A percentile compares a stretch with the other conserved stretches of the same genome.
Evolutionary conservation across 495 filamentous ascomycete species (phyloP).

Genomic region (Aspergillus heteromorphus): DNA sequence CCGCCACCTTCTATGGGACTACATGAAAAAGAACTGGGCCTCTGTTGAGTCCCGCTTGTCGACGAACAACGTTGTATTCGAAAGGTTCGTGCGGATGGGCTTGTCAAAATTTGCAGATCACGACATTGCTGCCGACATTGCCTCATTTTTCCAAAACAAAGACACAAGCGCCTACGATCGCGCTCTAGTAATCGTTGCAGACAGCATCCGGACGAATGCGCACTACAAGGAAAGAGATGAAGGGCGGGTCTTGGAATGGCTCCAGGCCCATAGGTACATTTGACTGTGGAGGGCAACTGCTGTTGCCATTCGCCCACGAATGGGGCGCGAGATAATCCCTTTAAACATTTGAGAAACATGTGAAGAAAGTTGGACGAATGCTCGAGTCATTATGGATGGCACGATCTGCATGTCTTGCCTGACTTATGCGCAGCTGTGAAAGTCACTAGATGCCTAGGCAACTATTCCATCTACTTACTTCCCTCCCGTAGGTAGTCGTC

Average conservation of each 20-base stretch:
- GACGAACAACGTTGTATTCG: constrained; percentile 77
- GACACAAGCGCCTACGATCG: constrained; percentile 77
- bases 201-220: constrained; percentile 73
- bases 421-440: too few species aligned
- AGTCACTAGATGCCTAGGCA: too few species aligned
- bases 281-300: constrained; percentile 14
- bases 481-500: too few species aligned
- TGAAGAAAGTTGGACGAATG: too few species aligned
- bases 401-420: too few species aligned
- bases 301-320: background rate
- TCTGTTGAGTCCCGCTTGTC: constrained; percentile 61
- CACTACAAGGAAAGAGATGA: constrained; percentile 72
- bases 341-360: background rate
- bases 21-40: constrained; percentile 74
- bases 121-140: constrained; percentile 68
- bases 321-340: constrained; percentile 5
- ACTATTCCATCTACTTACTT: too few species aligned
- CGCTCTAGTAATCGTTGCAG: constrained; percentile 69
- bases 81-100: constrained; percentile 74
- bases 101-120: constrained; percentile 71
- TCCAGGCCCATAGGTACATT: constrained; percentile 57
- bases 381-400: too few species aligned
- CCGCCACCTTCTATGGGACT: constrained; percentile 73
- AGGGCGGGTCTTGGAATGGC: constrained; percentile 63
- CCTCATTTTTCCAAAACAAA: constrained; percentile 74